Conservation (phyloP, 345 rosid genomes). For the Salix suchowensis region DNA sequence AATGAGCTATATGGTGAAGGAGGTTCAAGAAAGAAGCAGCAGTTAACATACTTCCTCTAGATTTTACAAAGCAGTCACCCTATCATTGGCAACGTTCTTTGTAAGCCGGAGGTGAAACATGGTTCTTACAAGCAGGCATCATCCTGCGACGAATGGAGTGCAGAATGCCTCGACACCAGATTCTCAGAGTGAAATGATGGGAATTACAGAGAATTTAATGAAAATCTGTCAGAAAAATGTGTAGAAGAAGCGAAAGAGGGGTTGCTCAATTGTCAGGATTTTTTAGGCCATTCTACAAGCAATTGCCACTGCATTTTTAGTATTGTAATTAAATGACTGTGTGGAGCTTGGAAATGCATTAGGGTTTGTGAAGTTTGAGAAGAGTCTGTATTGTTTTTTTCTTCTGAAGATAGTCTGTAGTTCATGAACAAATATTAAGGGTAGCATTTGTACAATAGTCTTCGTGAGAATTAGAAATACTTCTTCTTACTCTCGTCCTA, state of each 20-base stretch:
- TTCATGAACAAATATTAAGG: neutral
- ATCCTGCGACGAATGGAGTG: neutral
- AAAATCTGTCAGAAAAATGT: slow-evolving; percentile 4
- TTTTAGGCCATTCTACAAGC: neutral
- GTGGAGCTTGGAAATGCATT: slow-evolving; percentile 15
- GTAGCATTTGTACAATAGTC: slow-evolving; percentile 22
- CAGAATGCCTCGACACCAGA: neutral
- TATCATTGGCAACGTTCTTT: neutral
- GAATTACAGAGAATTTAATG: neutral
- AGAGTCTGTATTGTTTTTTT: slow-evolving; percentile 7
- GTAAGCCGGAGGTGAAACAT: neutral
- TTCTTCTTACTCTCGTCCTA: neutral
- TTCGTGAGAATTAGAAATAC: slow-evolving; percentile 1
- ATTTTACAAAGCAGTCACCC: neutral
- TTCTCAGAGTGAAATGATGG: slow-evolving; percentile 1
- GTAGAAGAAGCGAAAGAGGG: neutral
- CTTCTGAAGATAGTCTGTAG: neutral
- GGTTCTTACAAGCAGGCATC: neutral
- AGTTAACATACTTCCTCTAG: slow-evolving; percentile 79
- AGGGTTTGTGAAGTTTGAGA: neutral
- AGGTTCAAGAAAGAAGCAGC: slow-evolving; percentile 86
- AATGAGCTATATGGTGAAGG: slow-evolving; percentile 88
- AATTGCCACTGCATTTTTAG: slow-evolving; percentile 1
- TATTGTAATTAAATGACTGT: slow-evolving; percentile 10
- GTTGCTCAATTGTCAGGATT: neutral